Percentiles rank a stretch among this genome's conserved stretches.
phyloP scores from a whole-genome alignment of 495 filamentous ascomycete species.

The Hypoxylon intermedium region DNA sequence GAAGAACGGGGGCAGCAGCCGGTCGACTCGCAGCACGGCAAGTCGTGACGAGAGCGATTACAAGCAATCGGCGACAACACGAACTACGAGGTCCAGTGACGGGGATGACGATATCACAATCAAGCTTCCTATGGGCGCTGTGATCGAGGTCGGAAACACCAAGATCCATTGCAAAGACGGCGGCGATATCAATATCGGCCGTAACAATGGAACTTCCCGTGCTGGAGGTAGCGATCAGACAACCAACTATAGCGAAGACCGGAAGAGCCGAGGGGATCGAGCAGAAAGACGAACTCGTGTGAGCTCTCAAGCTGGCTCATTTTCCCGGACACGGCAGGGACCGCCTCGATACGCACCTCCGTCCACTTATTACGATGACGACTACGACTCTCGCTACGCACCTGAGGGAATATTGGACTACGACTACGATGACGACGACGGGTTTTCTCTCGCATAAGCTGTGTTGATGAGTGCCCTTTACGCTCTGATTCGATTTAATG shows the following conservation, averaged over 20 bases:
- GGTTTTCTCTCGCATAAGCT: conserved; percentile 1
- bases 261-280: conserved; percentile 52
- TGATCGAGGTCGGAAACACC: conserved; percentile 56
- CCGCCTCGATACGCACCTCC: conserved; percentile 38
- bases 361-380: conserved; percentile 12
- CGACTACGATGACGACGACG: conserved; percentile 16
- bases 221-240: conserved; percentile 48
- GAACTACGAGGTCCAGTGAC: conserved; percentile 56
- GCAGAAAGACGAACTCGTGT: conserved; percentile 46
- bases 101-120: conserved; percentile 62
- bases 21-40: conserved; percentile 58
- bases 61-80: conserved; percentile 60
- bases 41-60: conserved; percentile 66
- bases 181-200: conserved; percentile 59
- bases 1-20: conserved; percentile 55
- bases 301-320: conserved; percentile 52
- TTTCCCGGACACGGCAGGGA: conserved; percentile 44
- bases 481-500: conserved; percentile 22
- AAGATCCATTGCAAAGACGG: conserved; percentile 61
- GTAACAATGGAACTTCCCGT: conserved; percentile 37
- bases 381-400: conserved; percentile 28
- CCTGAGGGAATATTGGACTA: conserved; percentile 8
- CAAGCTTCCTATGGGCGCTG: conserved; percentile 55
- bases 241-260: conserved; percentile 52
- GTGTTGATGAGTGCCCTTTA: background rate